Base-by-base conservation (phyloP, 768 basidiomycete genomes). In the Hydnomerulius pinastri region DNA sequence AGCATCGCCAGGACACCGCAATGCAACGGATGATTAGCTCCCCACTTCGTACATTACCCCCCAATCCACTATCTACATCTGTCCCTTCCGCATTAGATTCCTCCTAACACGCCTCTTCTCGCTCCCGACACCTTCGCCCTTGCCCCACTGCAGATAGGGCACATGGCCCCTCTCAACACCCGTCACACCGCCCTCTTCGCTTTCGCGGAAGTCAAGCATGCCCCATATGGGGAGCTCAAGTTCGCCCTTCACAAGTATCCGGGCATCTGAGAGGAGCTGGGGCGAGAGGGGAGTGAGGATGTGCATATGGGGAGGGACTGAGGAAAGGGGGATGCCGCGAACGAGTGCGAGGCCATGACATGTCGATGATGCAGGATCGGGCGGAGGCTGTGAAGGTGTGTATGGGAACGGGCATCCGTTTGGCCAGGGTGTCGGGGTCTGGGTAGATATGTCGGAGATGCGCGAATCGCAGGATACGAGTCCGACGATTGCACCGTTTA, bases 141-240 rank as follows among this genome's bases (percentile, higher is more conserved):
- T 83, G 0, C 86, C 85, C 83, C 85, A 87, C 58, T 86, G 86
- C 64, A 96, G 67, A 70, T 82, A 96, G n/a, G 94, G 85, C 17
- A 83, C 77, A 4, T 71, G 81, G 6, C 76, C 80, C 61, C 74
- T 81, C 12, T 78, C 77, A 13, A 74, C 65, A 1, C 77, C 78
- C 5, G 81, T 80, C 5, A 85, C 71, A 18, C 48, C 53, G 0
- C 78, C 73, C 6, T 61, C 57, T 6, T 69, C 74, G 20, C 58
- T 68, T 8, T 65, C 67, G 21, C 73, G 68, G 65, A 83, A 87
- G 65, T 95, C 92, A 43, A 97, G 72, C 85, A 92, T 82, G 0
- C 87, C 92, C 83, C 87, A 88, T 1, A 93, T 73, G 0, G 94
- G 94, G 0, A 97, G 69, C 66, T 95, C 92, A 60, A 94, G 73